Percentiles rank a stretch among this genome's conserved stretches.
Evolutionary conservation across 768 basidiomycete genomes (phyloP).

Genomic region (Neoboletus magnificus): DNA sequence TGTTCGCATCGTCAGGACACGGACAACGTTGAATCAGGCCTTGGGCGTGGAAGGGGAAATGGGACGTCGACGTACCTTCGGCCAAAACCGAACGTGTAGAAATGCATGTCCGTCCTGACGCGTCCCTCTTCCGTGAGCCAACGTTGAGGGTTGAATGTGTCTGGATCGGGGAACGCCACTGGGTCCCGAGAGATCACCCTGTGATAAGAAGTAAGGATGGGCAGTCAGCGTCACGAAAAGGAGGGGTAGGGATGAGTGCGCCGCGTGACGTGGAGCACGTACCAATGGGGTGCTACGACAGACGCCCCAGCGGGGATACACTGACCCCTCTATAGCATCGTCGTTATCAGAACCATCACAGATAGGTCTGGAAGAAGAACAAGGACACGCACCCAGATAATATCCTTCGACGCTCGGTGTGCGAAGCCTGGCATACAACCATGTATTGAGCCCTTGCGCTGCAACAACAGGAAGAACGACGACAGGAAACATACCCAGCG

Average conservation of each 20-base stretch:
- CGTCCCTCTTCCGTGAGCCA: neutral
- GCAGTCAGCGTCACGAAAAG: neutral
- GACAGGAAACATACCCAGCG: neutral
- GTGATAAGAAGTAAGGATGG: neutral
- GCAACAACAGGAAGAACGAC: neutral
- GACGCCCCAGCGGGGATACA: slow-evolving; percentile 21
- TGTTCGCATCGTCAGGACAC: neutral
- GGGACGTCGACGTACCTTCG: neutral
- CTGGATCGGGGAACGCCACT: neutral
- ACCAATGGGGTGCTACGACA: slow-evolving; percentile 20
- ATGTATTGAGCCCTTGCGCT: too few species aligned
- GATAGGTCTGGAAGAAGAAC: too few species aligned
- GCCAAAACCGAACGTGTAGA: neutral
- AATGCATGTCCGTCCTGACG: neutral
- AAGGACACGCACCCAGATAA: neutral
- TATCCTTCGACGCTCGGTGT: neutral
- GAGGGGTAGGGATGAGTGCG: neutral
- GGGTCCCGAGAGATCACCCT: neutral
- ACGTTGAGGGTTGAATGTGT: neutral
- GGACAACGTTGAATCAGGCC: too few species aligned
- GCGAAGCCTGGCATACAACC: neutral
- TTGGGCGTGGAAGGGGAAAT: too few species aligned
- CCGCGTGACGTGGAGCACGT: too few species aligned
- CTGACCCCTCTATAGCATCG: slow-evolving; percentile 12
- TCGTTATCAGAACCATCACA: neutral